Base-by-base conservation (phyloP, 139 green algal species). In the Gonium pectorale region DNA sequence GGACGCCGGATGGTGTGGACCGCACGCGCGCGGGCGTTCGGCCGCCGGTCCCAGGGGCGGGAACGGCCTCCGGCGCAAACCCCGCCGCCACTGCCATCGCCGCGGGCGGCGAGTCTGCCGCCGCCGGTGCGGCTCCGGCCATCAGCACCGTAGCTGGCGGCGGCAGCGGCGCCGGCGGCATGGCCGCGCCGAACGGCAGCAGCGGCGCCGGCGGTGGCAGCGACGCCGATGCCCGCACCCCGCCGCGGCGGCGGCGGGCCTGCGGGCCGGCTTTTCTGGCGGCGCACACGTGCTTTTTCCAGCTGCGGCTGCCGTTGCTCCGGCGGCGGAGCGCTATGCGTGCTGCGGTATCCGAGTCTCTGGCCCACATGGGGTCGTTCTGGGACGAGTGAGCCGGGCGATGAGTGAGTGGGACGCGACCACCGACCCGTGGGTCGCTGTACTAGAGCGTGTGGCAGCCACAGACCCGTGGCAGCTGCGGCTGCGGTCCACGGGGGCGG, bases 201-300 rank as follows among this genome's bases (percentile, higher is more conserved):
- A 15, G 56, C 54, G 38, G 74, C 2, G 56, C 35, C 33, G 52
- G 40, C 59, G 24, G 33, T 11, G 31, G 3, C 19, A 15, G 2
- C 26, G n/a, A n/a, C 7, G 6, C 51, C 7, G 2, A 19, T 59
- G 51, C 51, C 7, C 5, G 21, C 7, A 22, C 51, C 11, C 15
- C 66, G 38, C 8, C 40, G 67, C 38, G 40, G 67, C 67, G 26
- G 33, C 40, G 22, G 3, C 67, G 21, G n/a, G 46, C 31, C 8
- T 40, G 43, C 2, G 68, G 70, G 64, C 62, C 62, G 21, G 31
- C 43, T 31, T 62, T 83, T 21, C 60, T 83, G n/a, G 24, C 77
- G 31, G 77, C 77, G 2, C 77, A 83, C 59, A 83, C 77, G 4
- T 83, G 77, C 43, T 83, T 83, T 62, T 83, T 74, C 77, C 77